Conservation (phyloP, 495 filamentous ascomycete genomes). For the Aspergillus leporis region DNA sequence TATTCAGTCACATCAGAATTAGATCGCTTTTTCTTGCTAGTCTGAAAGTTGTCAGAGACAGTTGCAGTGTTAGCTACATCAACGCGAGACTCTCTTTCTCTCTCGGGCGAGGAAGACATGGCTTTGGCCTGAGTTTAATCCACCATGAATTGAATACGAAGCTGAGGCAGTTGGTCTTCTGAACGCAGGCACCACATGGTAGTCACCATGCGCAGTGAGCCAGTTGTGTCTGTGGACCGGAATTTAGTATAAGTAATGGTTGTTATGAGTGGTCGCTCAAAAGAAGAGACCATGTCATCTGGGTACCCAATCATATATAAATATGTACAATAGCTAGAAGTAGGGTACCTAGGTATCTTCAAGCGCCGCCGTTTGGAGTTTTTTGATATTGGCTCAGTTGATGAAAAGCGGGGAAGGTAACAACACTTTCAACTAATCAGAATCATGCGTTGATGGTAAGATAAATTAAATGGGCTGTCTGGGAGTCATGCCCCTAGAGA, state of each 20-base stretch:
- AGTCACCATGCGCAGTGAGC: neutral
- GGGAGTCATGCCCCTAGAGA: too few relatives aligned
- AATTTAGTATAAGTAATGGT: neutral
- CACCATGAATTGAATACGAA: neutral
- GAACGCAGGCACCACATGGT: neutral
- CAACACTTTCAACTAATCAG: neutral
- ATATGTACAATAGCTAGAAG: too few relatives aligned
- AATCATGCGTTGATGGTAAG: neutral
- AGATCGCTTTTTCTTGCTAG: conserved; percentile 57
- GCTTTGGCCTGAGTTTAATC: neutral
- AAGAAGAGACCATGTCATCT: too few relatives aligned
- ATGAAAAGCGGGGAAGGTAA: too few relatives aligned
- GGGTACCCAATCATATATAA: too few relatives aligned
- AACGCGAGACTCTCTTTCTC: conserved; percentile 14
- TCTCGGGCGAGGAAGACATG: conserved; percentile 26
- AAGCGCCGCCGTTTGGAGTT: too few relatives aligned
- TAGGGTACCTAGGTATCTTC: too few relatives aligned
- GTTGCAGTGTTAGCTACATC: conserved; percentile 8
- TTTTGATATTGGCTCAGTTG: too few relatives aligned
- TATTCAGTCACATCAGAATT: conserved; percentile 67
- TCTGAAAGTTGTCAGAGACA: conserved; percentile 9
- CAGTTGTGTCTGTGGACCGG: neutral
- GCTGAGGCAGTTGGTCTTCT: neutral
- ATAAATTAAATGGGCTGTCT: too few relatives aligned
- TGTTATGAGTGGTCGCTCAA: neutral